A percentile compares a stretch with the other conserved stretches of the same genome.
These are phyloP conservation scores for Ascochyta rabiei DNA, from an alignment of 2,329 filamentous ascomycete genomes.

Conservation along the genomic window DNA sequence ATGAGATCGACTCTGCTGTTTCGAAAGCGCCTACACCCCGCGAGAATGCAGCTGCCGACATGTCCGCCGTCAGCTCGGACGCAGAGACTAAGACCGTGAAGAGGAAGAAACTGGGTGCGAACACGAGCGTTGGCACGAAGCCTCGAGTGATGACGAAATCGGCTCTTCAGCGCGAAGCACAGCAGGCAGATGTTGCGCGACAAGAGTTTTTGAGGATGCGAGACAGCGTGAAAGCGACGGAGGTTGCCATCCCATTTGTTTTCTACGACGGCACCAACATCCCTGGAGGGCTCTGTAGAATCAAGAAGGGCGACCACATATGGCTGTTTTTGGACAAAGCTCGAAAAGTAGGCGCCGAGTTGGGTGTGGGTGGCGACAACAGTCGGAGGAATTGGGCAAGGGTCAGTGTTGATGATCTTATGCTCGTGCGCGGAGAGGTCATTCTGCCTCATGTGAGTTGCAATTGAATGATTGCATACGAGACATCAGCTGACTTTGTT, in stretches of 20 bases:
- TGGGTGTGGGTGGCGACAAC: slow-evolving; percentile 72
- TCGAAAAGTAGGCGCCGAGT: slow-evolving; percentile 84
- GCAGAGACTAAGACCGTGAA: slow-evolving; percentile 44
- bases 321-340: slow-evolving; percentile 95
- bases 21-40: slow-evolving; percentile 48
- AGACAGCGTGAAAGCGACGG: slow-evolving; percentile 84
- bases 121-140: slow-evolving; percentile 59
- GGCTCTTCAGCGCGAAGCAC: slow-evolving; percentile 77
- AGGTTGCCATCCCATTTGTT: slow-evolving; percentile 91
- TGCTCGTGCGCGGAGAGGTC: slow-evolving; percentile 87
- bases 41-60: slow-evolving; percentile 47
- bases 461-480: background rate
- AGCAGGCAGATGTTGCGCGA: slow-evolving; percentile 73
- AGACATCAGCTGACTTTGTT: slow-evolving; percentile 16
- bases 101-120: slow-evolving; percentile 63
- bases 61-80: slow-evolving; percentile 43
- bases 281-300: slow-evolving; percentile 79
- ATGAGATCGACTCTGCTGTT: slow-evolving; percentile 58
- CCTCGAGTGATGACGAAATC: slow-evolving; percentile 80
- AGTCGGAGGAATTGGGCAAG: slow-evolving; percentile 85
- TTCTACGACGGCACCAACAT: slow-evolving; percentile 96
- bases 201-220: slow-evolving; percentile 84
- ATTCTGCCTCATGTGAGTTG: slow-evolving; percentile 85
- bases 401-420: slow-evolving; percentile 91
- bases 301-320: slow-evolving; percentile 91